These are phyloP conservation scores for Trichosporon sp. DNA, from an alignment of 1,284 basidiomycete genomes.

Conservation along the genomic window DNA sequence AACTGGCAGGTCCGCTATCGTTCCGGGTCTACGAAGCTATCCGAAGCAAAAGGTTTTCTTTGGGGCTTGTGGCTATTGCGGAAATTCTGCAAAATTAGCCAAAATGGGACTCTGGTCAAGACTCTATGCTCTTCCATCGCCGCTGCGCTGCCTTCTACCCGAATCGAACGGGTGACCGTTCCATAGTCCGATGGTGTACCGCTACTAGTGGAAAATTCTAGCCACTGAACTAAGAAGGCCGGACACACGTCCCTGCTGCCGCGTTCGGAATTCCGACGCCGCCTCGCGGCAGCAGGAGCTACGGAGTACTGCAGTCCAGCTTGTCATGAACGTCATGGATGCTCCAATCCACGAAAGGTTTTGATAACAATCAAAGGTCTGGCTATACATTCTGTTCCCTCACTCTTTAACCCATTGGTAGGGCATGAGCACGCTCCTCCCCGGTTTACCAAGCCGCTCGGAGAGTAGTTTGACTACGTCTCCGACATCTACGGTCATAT, in stretches of 20 bases:
- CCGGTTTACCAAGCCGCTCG: not conserved
- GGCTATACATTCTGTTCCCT: not conserved
- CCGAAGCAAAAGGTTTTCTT: too few species aligned
- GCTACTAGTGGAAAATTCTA: conserved; percentile 10
- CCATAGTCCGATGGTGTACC: not conserved
- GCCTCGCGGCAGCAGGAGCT: not conserved
- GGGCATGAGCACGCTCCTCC: not conserved
- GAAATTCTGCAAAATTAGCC: too few species aligned
- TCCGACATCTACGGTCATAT: not conserved
- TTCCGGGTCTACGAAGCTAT: too few species aligned
- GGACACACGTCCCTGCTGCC: not conserved
- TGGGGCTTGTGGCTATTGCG: too few species aligned
- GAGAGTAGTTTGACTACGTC: not conserved
- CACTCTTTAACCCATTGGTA: not conserved
- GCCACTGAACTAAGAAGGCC: conserved; percentile 10
- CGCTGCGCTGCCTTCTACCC: conserved; percentile 4
- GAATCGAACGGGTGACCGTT: conserved; percentile 10
- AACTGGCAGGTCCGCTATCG: too few species aligned
- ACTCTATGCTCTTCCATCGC: not conserved
- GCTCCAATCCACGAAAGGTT: too few species aligned
- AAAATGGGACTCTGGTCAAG: not conserved
- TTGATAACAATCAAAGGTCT: too few species aligned
- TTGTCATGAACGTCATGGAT: too few species aligned
- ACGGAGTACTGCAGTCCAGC: too few species aligned
- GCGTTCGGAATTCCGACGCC: not conserved